Evolutionary conservation across 1,139 yeast genomes (phyloP).

Genomic region (Yamadazyma kanchanaburiensis): DNA sequence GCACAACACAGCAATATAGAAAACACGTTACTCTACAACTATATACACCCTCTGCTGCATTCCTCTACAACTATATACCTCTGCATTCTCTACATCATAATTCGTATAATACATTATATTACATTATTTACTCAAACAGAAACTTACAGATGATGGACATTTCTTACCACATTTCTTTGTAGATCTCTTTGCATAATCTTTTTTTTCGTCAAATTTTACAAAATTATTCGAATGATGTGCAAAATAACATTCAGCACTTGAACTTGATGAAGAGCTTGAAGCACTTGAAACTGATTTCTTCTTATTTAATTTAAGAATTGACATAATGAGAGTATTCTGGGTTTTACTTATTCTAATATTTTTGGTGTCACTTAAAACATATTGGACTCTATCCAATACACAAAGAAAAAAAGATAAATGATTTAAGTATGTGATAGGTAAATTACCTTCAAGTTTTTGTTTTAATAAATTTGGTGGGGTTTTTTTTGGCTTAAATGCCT

Average conservation of each 20-base stretch:
- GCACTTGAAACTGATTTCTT: slow-evolving; percentile 15
- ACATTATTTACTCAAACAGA: slow-evolving; percentile 36
- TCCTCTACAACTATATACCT: neutral
- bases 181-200: slow-evolving; percentile 44
- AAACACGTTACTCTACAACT: no score
- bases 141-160: slow-evolving; percentile 32
- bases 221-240: slow-evolving; percentile 13
- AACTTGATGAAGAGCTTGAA: slow-evolving; percentile 11
- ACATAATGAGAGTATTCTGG: slow-evolving; percentile 7
- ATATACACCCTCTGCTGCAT: slow-evolving; percentile 1
- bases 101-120: slow-evolving; percentile 13
- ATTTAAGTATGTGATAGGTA: no score
- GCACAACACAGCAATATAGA: no score
- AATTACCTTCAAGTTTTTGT: no score
- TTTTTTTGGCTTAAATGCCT: no score
- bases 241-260: slow-evolving; percentile 7
- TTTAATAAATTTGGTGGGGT: no score
- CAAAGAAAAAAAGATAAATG: neutral
- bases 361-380: slow-evolving; percentile 2
- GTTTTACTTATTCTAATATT: no score
- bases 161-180: slow-evolving; percentile 15
- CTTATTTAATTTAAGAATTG: slow-evolving; percentile 14
- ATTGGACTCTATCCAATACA: slow-evolving; percentile 1
- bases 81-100: no score
- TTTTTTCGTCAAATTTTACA: slow-evolving; percentile 37